A percentile compares a stretch with the other conserved stretches of the same genome.
Evolutionary conservation across 768 basidiomycete species (phyloP).

Genomic region (Lentinula aciculospora): DNA sequence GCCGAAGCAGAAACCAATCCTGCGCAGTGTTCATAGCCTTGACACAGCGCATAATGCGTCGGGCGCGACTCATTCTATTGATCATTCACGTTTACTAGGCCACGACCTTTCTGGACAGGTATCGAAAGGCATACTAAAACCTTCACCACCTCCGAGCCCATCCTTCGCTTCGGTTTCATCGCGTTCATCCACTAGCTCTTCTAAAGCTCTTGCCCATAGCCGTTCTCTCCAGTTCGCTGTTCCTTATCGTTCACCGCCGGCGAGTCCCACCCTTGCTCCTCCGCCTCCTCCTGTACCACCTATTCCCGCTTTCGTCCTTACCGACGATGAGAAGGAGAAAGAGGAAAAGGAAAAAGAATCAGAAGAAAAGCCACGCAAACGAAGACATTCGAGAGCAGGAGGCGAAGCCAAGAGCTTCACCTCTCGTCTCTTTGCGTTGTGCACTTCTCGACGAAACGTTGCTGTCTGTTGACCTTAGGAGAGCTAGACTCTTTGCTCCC

Average conservation of each 20-base stretch:
- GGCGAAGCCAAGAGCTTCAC: not conserved
- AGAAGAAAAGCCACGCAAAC: not conserved
- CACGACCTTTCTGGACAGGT: not conserved
- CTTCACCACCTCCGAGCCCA: not conserved
- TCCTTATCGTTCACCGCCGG: conserved; percentile 48
- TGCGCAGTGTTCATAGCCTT: not conserved
- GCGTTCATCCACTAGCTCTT: not conserved
- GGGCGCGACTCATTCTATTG: not conserved
- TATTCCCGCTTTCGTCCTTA: conserved; percentile 40
- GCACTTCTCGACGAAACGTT: not conserved
- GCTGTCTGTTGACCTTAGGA: not conserved
- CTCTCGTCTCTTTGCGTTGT: not conserved
- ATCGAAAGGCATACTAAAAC: not conserved
- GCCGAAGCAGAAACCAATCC: not conserved
- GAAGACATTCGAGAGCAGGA: not conserved
- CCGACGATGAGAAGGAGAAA: conserved; percentile 18
- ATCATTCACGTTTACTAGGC: not conserved
- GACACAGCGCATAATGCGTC: not conserved
- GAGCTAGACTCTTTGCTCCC: not conserved
- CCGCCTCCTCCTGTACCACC: conserved; percentile 55
- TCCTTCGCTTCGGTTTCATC: not conserved
- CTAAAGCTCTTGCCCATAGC: conserved; percentile 12
- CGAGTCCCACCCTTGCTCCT: conserved; percentile 32
- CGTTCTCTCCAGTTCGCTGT: conserved; percentile 28
- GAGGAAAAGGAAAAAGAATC: not conserved